phyloP scores from a whole-genome alignment of 139 green algal genomes.

The Chlamydomonas sphaeroides region DNA sequence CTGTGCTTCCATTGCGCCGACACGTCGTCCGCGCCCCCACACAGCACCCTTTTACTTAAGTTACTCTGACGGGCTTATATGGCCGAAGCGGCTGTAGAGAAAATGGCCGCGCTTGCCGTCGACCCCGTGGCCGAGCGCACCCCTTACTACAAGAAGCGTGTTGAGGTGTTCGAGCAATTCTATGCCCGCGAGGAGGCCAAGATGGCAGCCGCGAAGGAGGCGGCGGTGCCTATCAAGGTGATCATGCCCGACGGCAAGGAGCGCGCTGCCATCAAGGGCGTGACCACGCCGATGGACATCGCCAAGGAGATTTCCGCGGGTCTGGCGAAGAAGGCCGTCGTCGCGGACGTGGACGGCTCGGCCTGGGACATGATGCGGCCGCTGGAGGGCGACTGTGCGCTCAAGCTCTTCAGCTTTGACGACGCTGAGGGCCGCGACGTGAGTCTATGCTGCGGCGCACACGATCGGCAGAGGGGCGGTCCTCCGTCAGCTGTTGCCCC shows the following conservation, averaged over 20 bases:
- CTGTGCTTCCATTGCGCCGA: no score
- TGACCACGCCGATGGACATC: slow-evolving; percentile 94
- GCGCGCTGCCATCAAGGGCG: slow-evolving; percentile 77
- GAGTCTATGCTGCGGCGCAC: no score
- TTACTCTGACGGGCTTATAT: neutral
- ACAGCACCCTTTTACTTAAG: neutral
- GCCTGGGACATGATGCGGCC: slow-evolving; percentile 92
- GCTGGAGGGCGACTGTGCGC: slow-evolving; percentile 86
- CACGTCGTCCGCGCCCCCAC: no score
- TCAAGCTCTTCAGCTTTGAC: slow-evolving; percentile 91
- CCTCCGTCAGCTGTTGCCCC: no score
- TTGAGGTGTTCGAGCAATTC: slow-evolving; percentile 92
- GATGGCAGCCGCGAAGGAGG: slow-evolving; percentile 64
- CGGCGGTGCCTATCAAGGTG: slow-evolving; percentile 80
- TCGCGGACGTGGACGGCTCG: slow-evolving; percentile 86
- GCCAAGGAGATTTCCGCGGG: slow-evolving; percentile 86
- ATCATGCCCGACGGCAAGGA: slow-evolving; percentile 85
- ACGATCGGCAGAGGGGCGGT: no score
- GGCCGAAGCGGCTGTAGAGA: neutral
- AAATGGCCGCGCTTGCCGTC: slow-evolving; percentile 26
- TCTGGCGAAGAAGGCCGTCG: slow-evolving; percentile 91
- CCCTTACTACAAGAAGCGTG: slow-evolving; percentile 86
- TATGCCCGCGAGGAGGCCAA: slow-evolving; percentile 62
- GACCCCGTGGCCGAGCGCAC: slow-evolving; percentile 63
- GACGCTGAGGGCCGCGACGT: slow-evolving; percentile 89